Evolutionary conservation across 106 monocot species (phyloP).

Genomic region (Agapanthus africanus): DNA sequence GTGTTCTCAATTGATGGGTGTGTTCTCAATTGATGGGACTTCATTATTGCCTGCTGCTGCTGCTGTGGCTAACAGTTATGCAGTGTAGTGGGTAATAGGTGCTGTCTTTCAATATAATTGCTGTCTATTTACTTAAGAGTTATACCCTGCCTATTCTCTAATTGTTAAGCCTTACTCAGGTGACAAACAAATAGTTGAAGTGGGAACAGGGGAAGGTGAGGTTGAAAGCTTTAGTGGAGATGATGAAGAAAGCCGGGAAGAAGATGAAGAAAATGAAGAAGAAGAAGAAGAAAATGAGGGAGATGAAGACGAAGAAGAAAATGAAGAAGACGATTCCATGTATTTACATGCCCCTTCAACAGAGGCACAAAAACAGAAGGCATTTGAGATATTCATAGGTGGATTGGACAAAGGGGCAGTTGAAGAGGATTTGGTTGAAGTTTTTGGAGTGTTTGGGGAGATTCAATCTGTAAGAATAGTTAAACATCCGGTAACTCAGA

Average conservation of each 20-base stretch:
- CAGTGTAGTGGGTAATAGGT: too few species aligned
- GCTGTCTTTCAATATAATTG: too few species aligned
- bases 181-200: slow-evolving; percentile 6
- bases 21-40: too few species aligned
- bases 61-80: too few species aligned
- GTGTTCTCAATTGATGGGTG: too few species aligned
- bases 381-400: slow-evolving; percentile 51
- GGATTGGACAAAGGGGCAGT: slow-evolving; percentile 40
- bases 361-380: slow-evolving; percentile 27
- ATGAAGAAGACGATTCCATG: slow-evolving; percentile 19
- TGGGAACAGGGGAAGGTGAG: neutral
- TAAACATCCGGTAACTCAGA: slow-evolving; percentile 34
- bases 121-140: too few species aligned
- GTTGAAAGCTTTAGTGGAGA: slow-evolving; percentile 6
- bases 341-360: slow-evolving; percentile 8
- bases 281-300: slow-evolving; percentile 15
- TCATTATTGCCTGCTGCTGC: too few species aligned
- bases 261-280: slow-evolving; percentile 6
- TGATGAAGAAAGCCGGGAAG: slow-evolving; percentile 1
- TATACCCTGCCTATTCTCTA: neutral
- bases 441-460: slow-evolving; percentile 55
- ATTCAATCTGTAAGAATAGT: slow-evolving; percentile 50
- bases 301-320: slow-evolving; percentile 13
- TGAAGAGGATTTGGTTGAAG: slow-evolving; percentile 53
- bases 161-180: slow-evolving; percentile 1